Evolutionary conservation across 2,329 filamentous ascomycete genomes (phyloP).

Genomic region (Xylariaceae sp.): DNA sequence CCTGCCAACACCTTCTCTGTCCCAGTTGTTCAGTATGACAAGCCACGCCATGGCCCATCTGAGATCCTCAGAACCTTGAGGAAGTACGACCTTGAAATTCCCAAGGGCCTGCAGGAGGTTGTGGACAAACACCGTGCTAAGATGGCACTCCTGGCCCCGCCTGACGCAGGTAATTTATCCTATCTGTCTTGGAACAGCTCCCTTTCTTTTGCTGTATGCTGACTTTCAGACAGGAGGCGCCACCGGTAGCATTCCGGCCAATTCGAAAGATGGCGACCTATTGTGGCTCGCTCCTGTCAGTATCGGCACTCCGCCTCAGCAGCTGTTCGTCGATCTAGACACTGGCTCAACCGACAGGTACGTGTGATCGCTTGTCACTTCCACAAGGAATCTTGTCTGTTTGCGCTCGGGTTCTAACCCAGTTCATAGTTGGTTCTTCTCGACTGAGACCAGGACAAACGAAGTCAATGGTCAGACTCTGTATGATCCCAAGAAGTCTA

Average conservation of each 20-base stretch:
- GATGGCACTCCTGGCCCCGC: constrained; percentile 17
- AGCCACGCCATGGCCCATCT: constrained; percentile 27
- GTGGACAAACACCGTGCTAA: constrained; percentile 26
- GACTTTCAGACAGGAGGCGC: constrained; percentile 16
- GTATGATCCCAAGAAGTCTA: constrained; percentile 44
- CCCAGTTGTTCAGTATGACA: constrained; percentile 24
- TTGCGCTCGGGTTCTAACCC: constrained; percentile 2
- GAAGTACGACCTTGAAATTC: constrained; percentile 33
- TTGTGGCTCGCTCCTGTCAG: constrained; percentile 41
- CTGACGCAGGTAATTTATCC: constrained; percentile 11
- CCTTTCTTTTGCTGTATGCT: not conserved
- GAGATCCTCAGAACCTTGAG: constrained; percentile 30
- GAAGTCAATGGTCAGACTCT: constrained; percentile 40
- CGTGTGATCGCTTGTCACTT: constrained; percentile 32
- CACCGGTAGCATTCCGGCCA: constrained; percentile 11
- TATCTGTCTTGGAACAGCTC: not conserved
- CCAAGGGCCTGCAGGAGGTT: constrained; percentile 26
- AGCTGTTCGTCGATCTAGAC: constrained; percentile 45
- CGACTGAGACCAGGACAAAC: constrained; percentile 41
- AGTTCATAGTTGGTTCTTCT: constrained; percentile 47
- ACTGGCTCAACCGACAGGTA: constrained; percentile 57
- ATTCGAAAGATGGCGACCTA: constrained; percentile 36
- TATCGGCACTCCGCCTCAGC: constrained; percentile 46
- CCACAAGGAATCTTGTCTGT: not conserved
- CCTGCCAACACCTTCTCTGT: constrained; percentile 25